A percentile compares a stretch with the other conserved stretches of the same genome.
Conservation (phyloP, 140 eudicot species). For the Bidens hawaiensis region DNA sequence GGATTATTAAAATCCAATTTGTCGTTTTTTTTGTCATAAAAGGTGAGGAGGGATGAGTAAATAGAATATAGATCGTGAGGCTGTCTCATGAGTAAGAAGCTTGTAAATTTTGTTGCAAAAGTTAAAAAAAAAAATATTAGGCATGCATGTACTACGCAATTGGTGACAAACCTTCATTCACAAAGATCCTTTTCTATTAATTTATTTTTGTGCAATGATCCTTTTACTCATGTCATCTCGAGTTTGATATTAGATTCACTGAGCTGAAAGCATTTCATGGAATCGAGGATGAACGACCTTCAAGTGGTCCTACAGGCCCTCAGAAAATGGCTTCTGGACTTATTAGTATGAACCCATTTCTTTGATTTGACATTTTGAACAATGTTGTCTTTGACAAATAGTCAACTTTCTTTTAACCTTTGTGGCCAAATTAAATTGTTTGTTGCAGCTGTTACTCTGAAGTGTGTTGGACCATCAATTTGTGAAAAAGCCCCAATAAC, state of each 20-base stretch:
- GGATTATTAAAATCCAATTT: too few species aligned
- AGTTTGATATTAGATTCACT: constrained; percentile 50
- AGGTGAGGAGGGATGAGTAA: too few species aligned
- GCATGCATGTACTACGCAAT: too few species aligned
- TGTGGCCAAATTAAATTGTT: constrained; percentile 5
- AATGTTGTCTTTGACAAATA: constrained; percentile 1
- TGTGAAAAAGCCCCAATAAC: constrained; percentile 75
- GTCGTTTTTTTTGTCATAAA: too few species aligned
- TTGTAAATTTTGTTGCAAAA: too few species aligned
- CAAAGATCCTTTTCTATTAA: background rate
- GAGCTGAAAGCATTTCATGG: constrained; percentile 79
- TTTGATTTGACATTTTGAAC: background rate
- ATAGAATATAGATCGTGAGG: too few species aligned
- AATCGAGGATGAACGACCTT: constrained; percentile 73
- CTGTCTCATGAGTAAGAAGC: too few species aligned
- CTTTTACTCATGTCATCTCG: background rate
- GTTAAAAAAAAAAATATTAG: too few species aligned
- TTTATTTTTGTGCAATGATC: background rate
- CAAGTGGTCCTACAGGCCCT: constrained; percentile 68
- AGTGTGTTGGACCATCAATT: constrained; percentile 87
- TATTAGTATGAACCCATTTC: constrained; percentile 43
- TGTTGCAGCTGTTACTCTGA: constrained; percentile 65
- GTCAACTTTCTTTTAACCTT: background rate
- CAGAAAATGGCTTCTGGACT: constrained; percentile 90
- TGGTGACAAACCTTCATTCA: background rate